Conservation (phyloP, 176 grass and related monocot genomes). For the Urochloa ruziziensis region DNA sequence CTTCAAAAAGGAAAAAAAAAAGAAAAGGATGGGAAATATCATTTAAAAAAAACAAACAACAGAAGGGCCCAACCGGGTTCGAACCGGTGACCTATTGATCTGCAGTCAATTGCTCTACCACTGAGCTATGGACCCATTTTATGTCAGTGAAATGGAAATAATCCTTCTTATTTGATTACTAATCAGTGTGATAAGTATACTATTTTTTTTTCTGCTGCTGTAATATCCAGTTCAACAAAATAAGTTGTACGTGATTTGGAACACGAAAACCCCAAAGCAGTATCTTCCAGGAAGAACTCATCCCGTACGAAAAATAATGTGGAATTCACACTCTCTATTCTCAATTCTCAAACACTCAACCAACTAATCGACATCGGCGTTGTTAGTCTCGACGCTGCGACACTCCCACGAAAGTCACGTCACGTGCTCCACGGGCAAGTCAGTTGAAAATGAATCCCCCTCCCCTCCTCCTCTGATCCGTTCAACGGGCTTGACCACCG, state of each 20-base stretch:
- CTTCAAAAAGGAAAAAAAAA: neutral
- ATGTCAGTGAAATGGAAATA: too few species aligned
- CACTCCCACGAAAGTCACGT: neutral
- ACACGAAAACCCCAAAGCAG: neutral
- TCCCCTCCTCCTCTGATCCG: neutral
- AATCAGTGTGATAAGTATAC: too few species aligned
- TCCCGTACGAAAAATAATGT: too few species aligned
- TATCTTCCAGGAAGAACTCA: too few species aligned
- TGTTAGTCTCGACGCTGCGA: neutral
- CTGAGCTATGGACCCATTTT: constrained; percentile 76
- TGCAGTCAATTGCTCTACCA: constrained; percentile 99
- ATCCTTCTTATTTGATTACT: too few species aligned
- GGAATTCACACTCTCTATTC: too few species aligned
- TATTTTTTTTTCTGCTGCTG: too few species aligned
- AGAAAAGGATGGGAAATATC: neutral
- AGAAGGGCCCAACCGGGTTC: constrained; percentile 93
- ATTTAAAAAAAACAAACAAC: neutral
- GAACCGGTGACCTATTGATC: constrained; percentile 99
- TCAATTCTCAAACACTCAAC: neutral
- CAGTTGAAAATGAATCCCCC: neutral
- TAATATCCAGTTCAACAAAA: too few species aligned
- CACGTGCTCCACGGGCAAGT: neutral
- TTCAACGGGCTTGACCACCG: neutral
- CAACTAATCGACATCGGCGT: neutral
- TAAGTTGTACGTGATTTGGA: neutral